Percentiles rank a stretch among this genome's conserved stretches.
Conservation (phyloP, 805 yeast genomes). For the Suhomyces kilbournensis region DNA sequence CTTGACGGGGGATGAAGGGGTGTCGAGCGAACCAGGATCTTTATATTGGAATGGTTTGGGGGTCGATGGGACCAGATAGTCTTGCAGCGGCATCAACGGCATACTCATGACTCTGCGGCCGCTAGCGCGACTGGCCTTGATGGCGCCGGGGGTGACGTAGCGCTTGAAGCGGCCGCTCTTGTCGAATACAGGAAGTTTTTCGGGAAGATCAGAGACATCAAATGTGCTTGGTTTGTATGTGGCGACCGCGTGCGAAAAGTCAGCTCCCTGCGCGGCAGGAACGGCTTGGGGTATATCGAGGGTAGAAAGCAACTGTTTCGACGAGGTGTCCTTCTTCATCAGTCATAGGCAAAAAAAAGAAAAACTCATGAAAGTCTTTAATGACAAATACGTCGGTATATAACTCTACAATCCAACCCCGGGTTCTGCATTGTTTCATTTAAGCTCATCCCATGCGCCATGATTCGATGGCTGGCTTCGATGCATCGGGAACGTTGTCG, state of each 20-base stretch:
- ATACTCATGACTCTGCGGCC: conserved; percentile 19
- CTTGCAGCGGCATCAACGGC: conserved; percentile 12
- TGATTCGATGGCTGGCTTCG: not conserved
- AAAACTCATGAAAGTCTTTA: not conserved
- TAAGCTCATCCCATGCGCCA: not conserved
- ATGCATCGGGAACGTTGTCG: not conserved
- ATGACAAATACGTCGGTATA: not conserved
- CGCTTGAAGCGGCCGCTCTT: conserved; percentile 20
- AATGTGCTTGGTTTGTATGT: conserved; percentile 26
- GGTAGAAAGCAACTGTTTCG: conserved; percentile 21
- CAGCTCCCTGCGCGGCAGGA: conserved; percentile 23
- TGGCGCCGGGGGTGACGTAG: conserved; percentile 4
- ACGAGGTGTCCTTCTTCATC: conserved; percentile 9
- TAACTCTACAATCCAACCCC: not conserved
- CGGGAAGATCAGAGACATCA: conserved; percentile 28
- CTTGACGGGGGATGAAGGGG: not conserved
- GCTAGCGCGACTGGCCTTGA: conserved; percentile 1
- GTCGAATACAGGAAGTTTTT: conserved; percentile 20
- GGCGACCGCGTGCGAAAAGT: conserved; percentile 26
- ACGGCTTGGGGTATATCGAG: conserved; percentile 20
- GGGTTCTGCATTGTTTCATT: not conserved
- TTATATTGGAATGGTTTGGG: not conserved
- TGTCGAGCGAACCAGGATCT: not conserved
- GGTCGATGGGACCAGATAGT: conserved; percentile 1
- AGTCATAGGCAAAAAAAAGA: not conserved